Evolutionary conservation across 257 asterid species (phyloP).

Genomic region (Leonotis leonurus): DNA sequence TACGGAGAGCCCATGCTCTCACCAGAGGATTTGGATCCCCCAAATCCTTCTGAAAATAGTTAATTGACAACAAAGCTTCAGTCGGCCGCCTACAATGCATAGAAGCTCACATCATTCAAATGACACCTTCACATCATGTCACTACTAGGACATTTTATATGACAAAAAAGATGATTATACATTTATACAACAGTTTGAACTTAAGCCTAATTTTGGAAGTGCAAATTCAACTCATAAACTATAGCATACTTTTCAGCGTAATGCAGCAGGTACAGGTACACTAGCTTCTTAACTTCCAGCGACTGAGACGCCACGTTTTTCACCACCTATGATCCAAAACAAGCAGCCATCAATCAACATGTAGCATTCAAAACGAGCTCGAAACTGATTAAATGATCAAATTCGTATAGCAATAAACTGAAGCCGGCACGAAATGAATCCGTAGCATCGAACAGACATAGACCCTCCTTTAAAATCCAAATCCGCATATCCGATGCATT

Average conservation of each 20-base stretch:
- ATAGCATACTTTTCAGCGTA: slow-evolving; percentile 73
- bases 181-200: neutral
- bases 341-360: slow-evolving; percentile 11
- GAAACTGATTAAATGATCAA: neutral
- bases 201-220: neutral
- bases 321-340: slow-evolving; percentile 57
- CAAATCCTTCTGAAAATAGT: slow-evolving; percentile 92
- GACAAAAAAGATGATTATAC: neutral
- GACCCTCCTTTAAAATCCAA: neutral
- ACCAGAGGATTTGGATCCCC: slow-evolving; percentile 92
- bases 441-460: neutral
- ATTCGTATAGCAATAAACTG: neutral
- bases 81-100: slow-evolving; percentile 64
- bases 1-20: slow-evolving; percentile 92
- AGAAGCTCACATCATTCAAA: neutral
- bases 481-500: slow-evolving; percentile 1
- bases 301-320: slow-evolving; percentile 93
- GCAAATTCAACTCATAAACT: slow-evolving; percentile 4
- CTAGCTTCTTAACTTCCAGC: slow-evolving; percentile 90
- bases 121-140: neutral
- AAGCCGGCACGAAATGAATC: neutral
- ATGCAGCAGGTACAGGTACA: slow-evolving; percentile 83
- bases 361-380: slow-evolving; percentile 3
- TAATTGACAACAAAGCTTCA: slow-evolving; percentile 83
- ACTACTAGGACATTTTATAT: neutral